These are phyloP conservation scores for Phytophthora syringae DNA, from an alignment of 352 stramenopile species.

Conservation along the genomic window DNA sequence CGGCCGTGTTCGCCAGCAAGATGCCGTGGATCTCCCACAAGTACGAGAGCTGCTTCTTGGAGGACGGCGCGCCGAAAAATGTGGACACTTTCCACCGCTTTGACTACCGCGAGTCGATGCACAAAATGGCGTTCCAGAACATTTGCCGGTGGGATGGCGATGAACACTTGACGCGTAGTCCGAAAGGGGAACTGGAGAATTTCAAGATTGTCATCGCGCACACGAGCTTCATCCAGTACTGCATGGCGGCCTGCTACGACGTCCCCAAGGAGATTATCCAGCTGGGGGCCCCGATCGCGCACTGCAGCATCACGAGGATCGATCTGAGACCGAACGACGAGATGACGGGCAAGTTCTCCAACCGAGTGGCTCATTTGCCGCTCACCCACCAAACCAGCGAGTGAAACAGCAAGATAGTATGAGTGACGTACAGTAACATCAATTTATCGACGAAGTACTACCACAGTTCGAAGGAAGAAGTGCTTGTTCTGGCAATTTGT, in stretches of 20 bases:
- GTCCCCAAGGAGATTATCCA: slow-evolving; percentile 81
- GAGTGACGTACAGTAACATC: slow-evolving; percentile 13
- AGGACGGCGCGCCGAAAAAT: slow-evolving; percentile 69
- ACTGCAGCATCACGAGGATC: slow-evolving; percentile 81
- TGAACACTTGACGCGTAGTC: slow-evolving; percentile 29
- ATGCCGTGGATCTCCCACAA: slow-evolving; percentile 76
- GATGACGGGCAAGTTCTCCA: slow-evolving; percentile 60
- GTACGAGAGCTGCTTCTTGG: slow-evolving; percentile 73
- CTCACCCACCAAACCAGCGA: slow-evolving; percentile 80
- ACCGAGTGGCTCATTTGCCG: slow-evolving; percentile 72
- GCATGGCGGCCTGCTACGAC: slow-evolving; percentile 65
- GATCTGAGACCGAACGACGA: slow-evolving; percentile 57
- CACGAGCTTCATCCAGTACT: slow-evolving; percentile 84
- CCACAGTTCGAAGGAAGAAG: background rate
- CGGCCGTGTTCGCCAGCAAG: slow-evolving; percentile 51
- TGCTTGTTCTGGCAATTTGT: too few species aligned
- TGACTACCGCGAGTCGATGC: slow-evolving; percentile 79
- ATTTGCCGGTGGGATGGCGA: slow-evolving; percentile 65
- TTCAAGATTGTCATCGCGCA: slow-evolving; percentile 81
- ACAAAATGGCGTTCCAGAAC: slow-evolving; percentile 77
- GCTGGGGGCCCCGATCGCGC: slow-evolving; percentile 70
- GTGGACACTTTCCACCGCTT: slow-evolving; percentile 62
- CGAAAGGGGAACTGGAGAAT: slow-evolving; percentile 45
- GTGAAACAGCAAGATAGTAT: slow-evolving; percentile 39
- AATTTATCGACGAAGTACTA: slow-evolving; percentile 26